Evolutionary conservation across 768 basidiomycete species (phyloP).

Genomic region (Rhodotorula babjevae): DNA sequence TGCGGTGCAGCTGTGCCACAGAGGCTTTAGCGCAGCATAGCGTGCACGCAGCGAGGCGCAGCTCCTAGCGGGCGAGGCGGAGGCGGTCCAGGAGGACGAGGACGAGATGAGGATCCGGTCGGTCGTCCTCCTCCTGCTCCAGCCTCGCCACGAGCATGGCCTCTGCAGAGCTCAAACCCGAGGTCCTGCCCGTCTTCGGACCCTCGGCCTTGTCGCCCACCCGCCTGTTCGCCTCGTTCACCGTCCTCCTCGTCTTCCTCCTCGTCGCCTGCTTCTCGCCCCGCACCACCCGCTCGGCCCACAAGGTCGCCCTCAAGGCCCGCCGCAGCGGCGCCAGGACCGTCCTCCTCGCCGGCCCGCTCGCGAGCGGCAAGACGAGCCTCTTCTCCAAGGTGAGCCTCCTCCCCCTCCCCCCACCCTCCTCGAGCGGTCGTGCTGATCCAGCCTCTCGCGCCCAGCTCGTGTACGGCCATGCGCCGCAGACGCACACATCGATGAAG

Average conservation of each 20-base stretch:
- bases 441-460: constrained; percentile 20
- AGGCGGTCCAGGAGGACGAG: too few species aligned
- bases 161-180: background rate
- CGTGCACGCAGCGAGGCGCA: too few species aligned
- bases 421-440: background rate
- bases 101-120: background rate
- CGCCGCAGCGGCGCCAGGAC: constrained; percentile 2
- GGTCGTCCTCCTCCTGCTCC: background rate
- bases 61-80: too few species aligned
- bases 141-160: background rate
- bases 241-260: constrained; percentile 26
- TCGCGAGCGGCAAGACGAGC: constrained; percentile 41
- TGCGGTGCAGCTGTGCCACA: too few species aligned
- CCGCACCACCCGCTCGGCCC: too few species aligned
- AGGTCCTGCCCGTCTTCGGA: background rate
- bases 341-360: constrained; percentile 36
- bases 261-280: constrained; percentile 1
- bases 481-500: constrained; percentile 38
- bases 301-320: background rate
- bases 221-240: constrained; percentile 19
- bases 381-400: constrained; percentile 36
- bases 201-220: background rate
- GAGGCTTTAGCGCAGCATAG: background rate
- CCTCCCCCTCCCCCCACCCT: too few species aligned
- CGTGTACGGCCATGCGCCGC: constrained; percentile 34